Evolutionary conservation across 441 rosid species (phyloP), one percentile per base, ranked within the genome.

Genomic region (Gossypium gossypioides): DNA sequence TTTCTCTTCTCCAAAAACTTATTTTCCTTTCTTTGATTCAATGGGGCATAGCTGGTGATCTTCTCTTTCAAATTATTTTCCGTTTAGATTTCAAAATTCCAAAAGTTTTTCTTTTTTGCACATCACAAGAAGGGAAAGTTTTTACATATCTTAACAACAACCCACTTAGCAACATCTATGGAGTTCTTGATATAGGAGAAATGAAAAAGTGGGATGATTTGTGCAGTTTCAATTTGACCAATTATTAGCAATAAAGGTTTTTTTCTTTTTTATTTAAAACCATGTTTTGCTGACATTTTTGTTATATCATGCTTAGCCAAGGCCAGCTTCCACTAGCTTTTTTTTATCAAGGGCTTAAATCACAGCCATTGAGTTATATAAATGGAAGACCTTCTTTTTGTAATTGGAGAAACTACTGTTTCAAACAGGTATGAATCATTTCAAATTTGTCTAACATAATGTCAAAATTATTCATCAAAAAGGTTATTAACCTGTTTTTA

Each of bases 101-200:
- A 8, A 37, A 8, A 21, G 16, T 32, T 54, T 72, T 42, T 62
- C 57, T 64, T 73, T 74, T 46, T n/a, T 37, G 67, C n/a, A 40
- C 56, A 74, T 76, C 42, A 34, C 52, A 15, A 27, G 22, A 68
- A 32, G 69, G 46, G 62, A 51, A 69, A 76, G 59, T 29, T 57
- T 48, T 73, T 12, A 19, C 54, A 24, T 59, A 67, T 67, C 12
- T 18, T 54, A 68, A 1, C 66, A 77, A 57, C 80, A 77, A 60
- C 80, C 75, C 81, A 78, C 46, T 68, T 67, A 74, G 62, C 76
- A 72, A 72, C 67, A 74, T 72, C 65, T 67, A 70, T 60, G 80
- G 61, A 72, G 68, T 62, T 58, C 37, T 71, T 73, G 74, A 68
- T 58, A 18, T 58, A 18, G 44, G 78, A 74, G 69, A 74, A 59